Base-by-base conservation (phyloP, 331 rosid genomes). In the Rhamnella rubrinervis region DNA sequence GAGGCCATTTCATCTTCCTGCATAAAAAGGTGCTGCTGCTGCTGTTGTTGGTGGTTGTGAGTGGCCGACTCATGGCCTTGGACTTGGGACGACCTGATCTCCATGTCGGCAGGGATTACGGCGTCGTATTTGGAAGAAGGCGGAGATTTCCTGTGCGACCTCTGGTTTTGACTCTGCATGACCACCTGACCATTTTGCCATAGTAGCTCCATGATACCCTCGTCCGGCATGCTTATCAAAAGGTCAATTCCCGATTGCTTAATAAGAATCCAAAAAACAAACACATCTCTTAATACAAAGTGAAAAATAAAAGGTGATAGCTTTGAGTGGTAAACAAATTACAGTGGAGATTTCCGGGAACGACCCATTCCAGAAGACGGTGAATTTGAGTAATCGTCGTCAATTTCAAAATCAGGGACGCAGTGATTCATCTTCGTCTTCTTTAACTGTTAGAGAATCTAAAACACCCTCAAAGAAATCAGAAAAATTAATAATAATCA, bases 141-240 rank as follows among this genome's bases (percentile, higher is more conserved):
- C 1, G 71, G 67, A 15, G 68, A 51, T 39, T 18, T 72, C 58
- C 83, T 89, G 13, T 56, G 73, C 1, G 85, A 59, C 47, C 95
- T 85, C 8, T 93, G 90, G 77, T 74, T 88, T 72, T 88, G 97
- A 70, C 81, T 88, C 37, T 93, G 97, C 74, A 79, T 68, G 18
- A 93, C 89, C 14, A 93, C 87, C 52, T 84, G 89, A 6, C 98
- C 96, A 77, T 93, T 87, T 52, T 91, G 91, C 98, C 98, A 93
- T 17, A 93, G 65, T 50, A 93, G 82, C 85, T 93, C 98, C 91
- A 91, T 77, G 53, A 85, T 72, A 4, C 82, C 91, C 1, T 88
- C 88, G 11, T 85, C 95, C 39, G 85, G 86, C 82, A 95, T 93
- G 85, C 71, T 57, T 51, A 26, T 26, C 35, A 31, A 26, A 31